Percentiles rank a stretch among this genome's conserved stretches.
Evolutionary conservation across 805 yeast species (phyloP).

Genomic region (Kazachstania martiniae): DNA sequence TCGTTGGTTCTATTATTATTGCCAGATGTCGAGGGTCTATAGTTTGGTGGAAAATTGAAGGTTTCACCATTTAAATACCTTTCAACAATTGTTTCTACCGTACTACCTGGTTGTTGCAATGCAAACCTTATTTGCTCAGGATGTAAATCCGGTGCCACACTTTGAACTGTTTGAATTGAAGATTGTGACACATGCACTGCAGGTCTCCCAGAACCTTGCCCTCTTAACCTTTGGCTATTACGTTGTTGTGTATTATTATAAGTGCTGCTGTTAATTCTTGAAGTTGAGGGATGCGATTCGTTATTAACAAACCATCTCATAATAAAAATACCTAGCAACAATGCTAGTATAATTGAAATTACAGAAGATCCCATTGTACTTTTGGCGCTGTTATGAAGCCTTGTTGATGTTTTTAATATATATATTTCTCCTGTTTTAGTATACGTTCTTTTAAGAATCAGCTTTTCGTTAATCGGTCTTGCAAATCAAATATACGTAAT

Average conservation of each 20-base stretch:
- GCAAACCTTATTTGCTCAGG: slow-evolving; percentile 64
- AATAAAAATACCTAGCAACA: slow-evolving; percentile 42
- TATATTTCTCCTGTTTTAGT: no score
- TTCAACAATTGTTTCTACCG: slow-evolving; percentile 71
- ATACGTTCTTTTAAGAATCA: no score
- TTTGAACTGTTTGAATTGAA: slow-evolving; percentile 77
- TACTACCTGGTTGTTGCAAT: slow-evolving; percentile 55
- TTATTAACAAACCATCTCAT: slow-evolving; percentile 58
- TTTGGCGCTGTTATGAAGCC: no score
- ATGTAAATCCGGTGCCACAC: slow-evolving; percentile 65
- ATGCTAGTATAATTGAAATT: slow-evolving; percentile 6
- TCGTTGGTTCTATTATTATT: not conserved
- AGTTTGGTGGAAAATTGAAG: slow-evolving; percentile 48
- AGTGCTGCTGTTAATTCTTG: slow-evolving; percentile 1
- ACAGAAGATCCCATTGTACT: slow-evolving; percentile 4
- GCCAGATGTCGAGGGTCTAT: slow-evolving; percentile 3
- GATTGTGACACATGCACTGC: slow-evolving; percentile 37
- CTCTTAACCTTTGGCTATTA: not conserved
- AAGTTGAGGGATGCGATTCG: slow-evolving; percentile 35
- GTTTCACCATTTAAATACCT: slow-evolving; percentile 49
- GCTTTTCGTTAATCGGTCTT: no score
- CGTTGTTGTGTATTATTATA: not conserved
- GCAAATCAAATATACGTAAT: no score
- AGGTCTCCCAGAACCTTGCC: not conserved
- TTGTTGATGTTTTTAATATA: no score